Evolutionary conservation across 169 alveolate species (phyloP), one percentile per base, ranked within the genome.

Genomic region (Eimeria acervulina): DNA sequence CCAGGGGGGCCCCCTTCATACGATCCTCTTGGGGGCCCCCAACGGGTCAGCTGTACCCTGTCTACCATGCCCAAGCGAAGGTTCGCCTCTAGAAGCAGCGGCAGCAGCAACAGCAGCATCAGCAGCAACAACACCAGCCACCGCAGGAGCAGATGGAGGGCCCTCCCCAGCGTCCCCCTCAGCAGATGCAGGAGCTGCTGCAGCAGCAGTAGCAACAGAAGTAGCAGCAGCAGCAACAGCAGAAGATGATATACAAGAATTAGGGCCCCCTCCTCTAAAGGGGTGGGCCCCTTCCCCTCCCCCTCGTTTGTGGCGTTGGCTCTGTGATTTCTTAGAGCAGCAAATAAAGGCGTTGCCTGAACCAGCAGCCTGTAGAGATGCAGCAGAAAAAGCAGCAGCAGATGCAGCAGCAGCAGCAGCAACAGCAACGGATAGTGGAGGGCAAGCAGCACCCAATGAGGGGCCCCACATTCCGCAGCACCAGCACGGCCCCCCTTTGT

Each of bases 281-380:
- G 55, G 12, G 5, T 74, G 85, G 85, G 33, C 59, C 59, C 85
- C 85, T 33, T 13, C 85, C 55, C 28, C 85, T 38, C 85, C 85
- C 1, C 85, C 85, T 8, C 85, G 85, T 28, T 4, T 74, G 28
- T 74, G 85, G 85, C 28, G 47, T 6, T 33, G 59, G 47, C 19
- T 74, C 17, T 40, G 31, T 74, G 85, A 74, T 42, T 36, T 40
- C 59, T 21, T 74, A 17, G 85, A 74, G 31, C 36, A 66, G 44
- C 78, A 66, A 66, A 66, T 66, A 1, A 31, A 26, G 1, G 78
- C 78, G 12, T 26, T 31, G 40, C 78, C 78, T 2, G 78, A 26
- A 17, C 44, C 78, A 26, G 38, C 78, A 40, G 7, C 13, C 5
- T 21, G 72, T 26, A 26, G 21, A n/a, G 72, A 61, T 13, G 21